Evolutionary conservation across 139 green algal genomes (phyloP).

Genomic region (Chlamydomonas sphaeroides): DNA sequence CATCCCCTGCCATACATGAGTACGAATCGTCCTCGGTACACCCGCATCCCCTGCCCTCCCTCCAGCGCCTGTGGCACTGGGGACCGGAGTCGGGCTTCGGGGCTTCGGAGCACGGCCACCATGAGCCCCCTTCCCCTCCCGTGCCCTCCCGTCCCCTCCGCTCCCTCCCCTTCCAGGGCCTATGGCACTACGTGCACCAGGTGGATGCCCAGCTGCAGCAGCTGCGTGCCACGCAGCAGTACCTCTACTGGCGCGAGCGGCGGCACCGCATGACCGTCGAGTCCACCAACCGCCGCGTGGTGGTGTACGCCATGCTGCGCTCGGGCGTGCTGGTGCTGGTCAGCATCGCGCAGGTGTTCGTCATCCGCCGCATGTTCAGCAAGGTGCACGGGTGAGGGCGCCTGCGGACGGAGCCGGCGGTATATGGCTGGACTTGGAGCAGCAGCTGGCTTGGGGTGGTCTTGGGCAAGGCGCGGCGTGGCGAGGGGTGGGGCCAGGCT

Average conservation of each 20-base stretch:
- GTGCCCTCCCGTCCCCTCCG: not conserved
- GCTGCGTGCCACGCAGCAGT: constrained; percentile 55
- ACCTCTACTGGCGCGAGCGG: constrained; percentile 70
- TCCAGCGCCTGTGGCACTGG: too few species aligned
- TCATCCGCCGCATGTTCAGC: constrained; percentile 54
- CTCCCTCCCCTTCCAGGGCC: not conserved
- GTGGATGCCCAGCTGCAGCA: constrained; percentile 63
- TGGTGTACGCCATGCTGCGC: constrained; percentile 56
- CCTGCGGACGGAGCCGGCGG: too few species aligned
- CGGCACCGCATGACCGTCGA: constrained; percentile 65
- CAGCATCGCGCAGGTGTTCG: constrained; percentile 50
- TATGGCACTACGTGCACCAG: constrained; percentile 51
- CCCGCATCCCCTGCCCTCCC: too few species aligned
- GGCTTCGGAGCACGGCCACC: too few species aligned
- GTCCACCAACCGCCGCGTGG: constrained; percentile 56
- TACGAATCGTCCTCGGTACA: too few species aligned
- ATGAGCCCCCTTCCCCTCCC: too few species aligned
- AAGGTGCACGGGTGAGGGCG: constrained; percentile 1
- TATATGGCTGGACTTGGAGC: too few species aligned
- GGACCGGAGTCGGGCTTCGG: too few species aligned
- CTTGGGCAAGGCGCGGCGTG: too few species aligned
- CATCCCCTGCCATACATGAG: too few species aligned
- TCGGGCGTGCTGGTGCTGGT: constrained; percentile 40
- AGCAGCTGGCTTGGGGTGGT: too few species aligned
- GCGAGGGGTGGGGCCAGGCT: too few species aligned